Base-by-base conservation (phyloP, 2,329 filamentous ascomycete genomes). In the Chrysosporium keratinophilum region DNA sequence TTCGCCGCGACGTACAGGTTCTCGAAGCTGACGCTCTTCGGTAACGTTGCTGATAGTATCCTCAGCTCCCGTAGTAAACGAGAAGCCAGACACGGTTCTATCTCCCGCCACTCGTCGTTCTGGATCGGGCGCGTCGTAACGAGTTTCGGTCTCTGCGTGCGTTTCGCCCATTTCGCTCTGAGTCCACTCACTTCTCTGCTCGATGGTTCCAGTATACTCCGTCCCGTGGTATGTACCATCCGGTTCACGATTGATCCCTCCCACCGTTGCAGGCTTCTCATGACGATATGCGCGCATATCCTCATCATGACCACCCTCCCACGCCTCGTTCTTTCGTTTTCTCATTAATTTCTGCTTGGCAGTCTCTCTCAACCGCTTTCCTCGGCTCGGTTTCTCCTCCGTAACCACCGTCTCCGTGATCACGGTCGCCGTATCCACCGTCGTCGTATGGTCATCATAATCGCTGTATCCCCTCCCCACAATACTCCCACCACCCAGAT, bases 171-270 rank as follows among this genome's bases (percentile, higher is more conserved):
- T 64, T 41, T 71, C 67, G 45, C 66, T 69, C 60, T 73, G 64
- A 61, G 71, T 64, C 56, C 71, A 72, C 54, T 74, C 54, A 71
- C 72, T 52, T 84, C 76, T 39, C 85, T 75, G 59, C 86, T 78
- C 57, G n/a, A 52, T 20, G 78, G 49, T 81, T n/a, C 76, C 78
- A 34, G 82, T 83, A 64, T 78, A 79, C 60, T 84, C 82, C 47
- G 84, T 84, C 68, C 87, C 87, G 65, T 94, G 87, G 78, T 88
- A 95, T 56, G 82, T 86, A 57, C 84, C 86, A 61, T 96, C 91
- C 42, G 83, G 78, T 60, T 85, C 77, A 62, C 84, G 83, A 71
- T 97, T 97, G 68, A 97, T 74, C 17, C 91, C 91, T 35, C 91
- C 91, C 1, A 97, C 89, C 50, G 86, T 80, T 0, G 91, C 91